Conservation (phyloP, 495 filamentous ascomycete species). For the Penicillium silybi region DNA sequence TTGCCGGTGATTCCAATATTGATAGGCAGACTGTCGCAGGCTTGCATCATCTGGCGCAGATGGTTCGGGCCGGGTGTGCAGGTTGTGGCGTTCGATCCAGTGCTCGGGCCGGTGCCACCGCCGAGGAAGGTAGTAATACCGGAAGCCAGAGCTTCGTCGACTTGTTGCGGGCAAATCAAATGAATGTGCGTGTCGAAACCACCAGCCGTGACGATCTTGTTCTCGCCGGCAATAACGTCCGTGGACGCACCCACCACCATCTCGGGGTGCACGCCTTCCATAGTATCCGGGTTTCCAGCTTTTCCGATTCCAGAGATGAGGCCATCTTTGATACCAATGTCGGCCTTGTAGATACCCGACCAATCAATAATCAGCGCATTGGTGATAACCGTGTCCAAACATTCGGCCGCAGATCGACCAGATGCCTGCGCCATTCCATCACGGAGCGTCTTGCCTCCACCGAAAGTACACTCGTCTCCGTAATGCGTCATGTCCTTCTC, state of each 20-base stretch:
- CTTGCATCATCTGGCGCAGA: slow-evolving; percentile 91
- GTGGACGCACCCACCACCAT: slow-evolving; percentile 88
- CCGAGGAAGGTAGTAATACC: slow-evolving; percentile 92
- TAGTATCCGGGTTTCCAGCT: slow-evolving; percentile 93
- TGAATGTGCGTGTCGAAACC: slow-evolving; percentile 94
- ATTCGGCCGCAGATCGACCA: slow-evolving; percentile 64
- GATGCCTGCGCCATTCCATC: slow-evolving; percentile 97
- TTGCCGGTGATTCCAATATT: slow-evolving; percentile 96
- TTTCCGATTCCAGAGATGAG: slow-evolving; percentile 90
- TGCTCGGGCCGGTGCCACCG: slow-evolving; percentile 91
- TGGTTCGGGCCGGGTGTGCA: slow-evolving; percentile 86
- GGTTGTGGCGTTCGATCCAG: slow-evolving; percentile 92
- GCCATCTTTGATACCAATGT: slow-evolving; percentile 91
- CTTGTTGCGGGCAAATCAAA: slow-evolving; percentile 96
- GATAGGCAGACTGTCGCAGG: slow-evolving; percentile 78
- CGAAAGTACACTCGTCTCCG: slow-evolving; percentile 94
- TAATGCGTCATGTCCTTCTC: slow-evolving; percentile 83
- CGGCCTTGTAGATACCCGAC: slow-evolving; percentile 93
- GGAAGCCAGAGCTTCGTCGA: slow-evolving; percentile 76
- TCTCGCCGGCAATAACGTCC: slow-evolving; percentile 93
- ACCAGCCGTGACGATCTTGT: slow-evolving; percentile 89
- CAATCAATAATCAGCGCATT: slow-evolving; percentile 93
- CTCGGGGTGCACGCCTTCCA: slow-evolving; percentile 76
- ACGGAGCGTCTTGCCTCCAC: slow-evolving; percentile 88
- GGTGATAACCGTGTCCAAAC: slow-evolving; percentile 82